Evolutionary conservation across 495 filamentous ascomycete genomes (phyloP).

Genomic region (Trichocladium antarcticum): DNA sequence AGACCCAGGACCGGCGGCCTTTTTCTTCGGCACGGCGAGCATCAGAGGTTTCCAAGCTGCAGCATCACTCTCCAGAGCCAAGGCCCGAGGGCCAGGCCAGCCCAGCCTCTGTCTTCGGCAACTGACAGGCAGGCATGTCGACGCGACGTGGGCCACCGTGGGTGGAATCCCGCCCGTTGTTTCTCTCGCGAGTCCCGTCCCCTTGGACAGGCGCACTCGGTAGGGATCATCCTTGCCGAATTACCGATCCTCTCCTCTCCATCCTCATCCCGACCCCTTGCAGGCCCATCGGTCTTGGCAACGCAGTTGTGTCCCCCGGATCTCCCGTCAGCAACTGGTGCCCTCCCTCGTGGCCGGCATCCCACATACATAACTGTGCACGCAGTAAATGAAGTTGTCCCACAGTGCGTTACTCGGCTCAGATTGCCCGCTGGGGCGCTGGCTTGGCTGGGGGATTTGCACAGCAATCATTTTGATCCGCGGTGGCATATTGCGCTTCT

Average conservation of each 20-base stretch:
- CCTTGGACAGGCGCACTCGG: conserved; percentile 12
- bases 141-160: too few species aligned
- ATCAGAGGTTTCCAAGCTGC: too few species aligned
- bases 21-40: too few species aligned
- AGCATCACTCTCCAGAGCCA: background rate
- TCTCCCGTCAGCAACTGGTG: conserved; percentile 1
- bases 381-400: conserved; percentile 11
- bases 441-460: conserved; percentile 3
- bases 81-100: background rate
- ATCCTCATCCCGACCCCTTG: conserved; percentile 17
- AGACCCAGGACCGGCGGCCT: conserved; percentile 1
- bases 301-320: conserved; percentile 1
- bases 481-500: conserved; percentile 3
- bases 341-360: conserved; percentile 5
- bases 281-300: conserved; percentile 13
- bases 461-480: conserved; percentile 12
- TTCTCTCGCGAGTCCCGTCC: conserved; percentile 15
- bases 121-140: conserved; percentile 12
- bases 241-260: conserved; percentile 17
- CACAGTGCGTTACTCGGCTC: conserved; percentile 14
- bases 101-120: background rate
- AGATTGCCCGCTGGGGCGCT: conserved; percentile 4
- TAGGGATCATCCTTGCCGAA: conserved; percentile 13
- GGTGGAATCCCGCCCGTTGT: conserved; percentile 5
- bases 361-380: background rate